Percentiles rank a stretch among this genome's conserved stretches.
Conservation (phyloP, 805 yeast species). For the Wickerhamiella sergipiensis region DNA sequence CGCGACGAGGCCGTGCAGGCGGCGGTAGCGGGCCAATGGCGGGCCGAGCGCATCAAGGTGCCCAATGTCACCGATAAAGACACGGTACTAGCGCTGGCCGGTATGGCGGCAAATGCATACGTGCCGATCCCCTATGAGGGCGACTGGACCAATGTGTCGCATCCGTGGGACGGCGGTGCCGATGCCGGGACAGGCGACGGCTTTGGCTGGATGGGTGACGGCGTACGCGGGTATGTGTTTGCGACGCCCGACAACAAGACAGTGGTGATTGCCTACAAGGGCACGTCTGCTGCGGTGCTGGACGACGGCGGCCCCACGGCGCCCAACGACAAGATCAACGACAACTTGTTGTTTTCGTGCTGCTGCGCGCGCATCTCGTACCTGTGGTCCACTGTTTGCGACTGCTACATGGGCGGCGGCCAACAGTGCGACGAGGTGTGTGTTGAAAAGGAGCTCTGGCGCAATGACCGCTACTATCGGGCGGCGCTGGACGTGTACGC, state of each 20-base stretch:
- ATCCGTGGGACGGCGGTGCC: conserved; percentile 31
- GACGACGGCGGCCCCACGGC: conserved; percentile 51
- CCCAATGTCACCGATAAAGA: conserved; percentile 69
- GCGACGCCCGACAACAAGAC: conserved; percentile 39
- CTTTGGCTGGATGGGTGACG: conserved; percentile 79
- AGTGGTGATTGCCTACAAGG: conserved; percentile 74
- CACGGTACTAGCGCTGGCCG: conserved; percentile 62
- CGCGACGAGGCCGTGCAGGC: conserved; percentile 19
- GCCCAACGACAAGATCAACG: conserved; percentile 68
- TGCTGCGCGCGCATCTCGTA: conserved; percentile 91
- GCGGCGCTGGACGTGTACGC: conserved; percentile 66
- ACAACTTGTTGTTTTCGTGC: conserved; percentile 80
- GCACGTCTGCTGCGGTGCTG: conserved; percentile 74
- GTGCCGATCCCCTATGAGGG: conserved; percentile 62
- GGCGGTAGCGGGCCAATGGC: conserved; percentile 44
- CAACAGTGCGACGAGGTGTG: conserved; percentile 76
- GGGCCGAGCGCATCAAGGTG: conserved; percentile 34
- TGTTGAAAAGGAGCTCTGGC: conserved; percentile 57
- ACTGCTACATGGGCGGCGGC: conserved; percentile 63
- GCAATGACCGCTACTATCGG: conserved; percentile 69
- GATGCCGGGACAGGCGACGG: conserved; percentile 35
- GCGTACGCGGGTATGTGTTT: conserved; percentile 85
- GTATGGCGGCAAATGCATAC: conserved; percentile 85
- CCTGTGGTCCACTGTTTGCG: conserved; percentile 91
- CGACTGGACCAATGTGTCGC: conserved; percentile 68